These are phyloP conservation scores for Aspergillus sp. DNA, from an alignment of 2,329 filamentous ascomycete genomes.

Conservation along the genomic window DNA sequence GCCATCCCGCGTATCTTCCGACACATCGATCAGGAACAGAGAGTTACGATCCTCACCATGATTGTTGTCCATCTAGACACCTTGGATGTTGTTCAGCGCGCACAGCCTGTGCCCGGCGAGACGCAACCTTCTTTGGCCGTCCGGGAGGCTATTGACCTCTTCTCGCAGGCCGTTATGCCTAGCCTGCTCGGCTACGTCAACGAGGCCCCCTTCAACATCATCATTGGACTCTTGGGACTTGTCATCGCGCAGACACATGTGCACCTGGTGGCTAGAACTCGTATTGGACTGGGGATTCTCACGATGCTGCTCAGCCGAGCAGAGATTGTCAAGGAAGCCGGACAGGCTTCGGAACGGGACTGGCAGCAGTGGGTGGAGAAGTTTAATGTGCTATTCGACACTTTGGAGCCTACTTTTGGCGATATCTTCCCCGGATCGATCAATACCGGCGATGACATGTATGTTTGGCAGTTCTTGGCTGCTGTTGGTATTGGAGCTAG, in stretches of 20 bases:
- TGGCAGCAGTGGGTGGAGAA: constrained; percentile 81
- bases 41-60: constrained; percentile 90
- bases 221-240: constrained; percentile 83
- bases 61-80: constrained; percentile 91
- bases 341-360: constrained; percentile 66
- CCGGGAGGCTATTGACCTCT: constrained; percentile 90
- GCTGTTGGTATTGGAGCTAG: constrained; percentile 91
- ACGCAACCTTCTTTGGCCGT: constrained; percentile 70
- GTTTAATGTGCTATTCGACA: constrained; percentile 85
- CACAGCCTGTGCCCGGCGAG: constrained; percentile 71
- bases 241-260: constrained; percentile 80
- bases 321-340: constrained; percentile 84
- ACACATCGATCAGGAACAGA: constrained; percentile 87
- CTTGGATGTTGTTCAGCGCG: constrained; percentile 83
- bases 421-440: constrained; percentile 90
- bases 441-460: constrained; percentile 86
- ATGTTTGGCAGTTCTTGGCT: constrained; percentile 97
- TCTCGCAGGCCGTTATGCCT: constrained; percentile 83
- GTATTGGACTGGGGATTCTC: constrained; percentile 83
- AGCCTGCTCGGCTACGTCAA: constrained; percentile 86
- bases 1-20: constrained; percentile 92
- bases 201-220: constrained; percentile 85
- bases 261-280: constrained; percentile 78
- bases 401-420: constrained; percentile 77
- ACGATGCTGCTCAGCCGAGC: constrained; percentile 94